Base-by-base conservation (phyloP, 345 rosid genomes). In the Acer yangbiense region DNA sequence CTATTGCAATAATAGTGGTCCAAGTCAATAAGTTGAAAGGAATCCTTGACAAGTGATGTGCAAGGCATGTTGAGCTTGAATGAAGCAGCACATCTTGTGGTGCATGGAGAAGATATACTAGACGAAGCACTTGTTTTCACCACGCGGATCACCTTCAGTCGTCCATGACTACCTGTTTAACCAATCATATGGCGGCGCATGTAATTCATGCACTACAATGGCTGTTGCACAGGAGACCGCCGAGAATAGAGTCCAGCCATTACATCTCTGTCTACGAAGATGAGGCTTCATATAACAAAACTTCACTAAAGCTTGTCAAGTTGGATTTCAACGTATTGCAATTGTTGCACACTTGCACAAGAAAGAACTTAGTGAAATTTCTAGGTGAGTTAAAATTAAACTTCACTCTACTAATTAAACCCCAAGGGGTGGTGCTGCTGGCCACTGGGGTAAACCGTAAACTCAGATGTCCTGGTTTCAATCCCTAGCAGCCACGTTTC, bases 181-280 rank as follows among this genome's bases (percentile, higher is more conserved):
- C 43, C 39, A 10, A 17, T 12, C 18, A 1, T 64, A 4, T 25
- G 8, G 41, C 39, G 3, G 9, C 2, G 43, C 54, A 55, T 9
- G 9, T 32, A 39, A 6, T 1, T 4, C 29, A 65, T 3, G 76
- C 52, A 1, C 9, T 76, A 7, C 4, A 55, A 9, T 14, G 4
- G 3, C 68, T 69, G 5, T 25, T 39, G 14, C 80, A 63, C 17
- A 76, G 58, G 11, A 61, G 67, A 46, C 44, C 32, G 20, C 77
- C 63, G 0, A 66, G 66, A 8, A 12, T 69, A 1, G 73, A 63
- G 72, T 21, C 83, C 3, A 76, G 63, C 27, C 54, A 20, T 0
- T 76, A 27, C 70, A 76, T 81, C 16, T n/a, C 32, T 23, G 29
- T 65, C 8, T 72, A 81, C 9, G 54, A 71, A 20, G 39, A 27